These are phyloP conservation scores for Malus hybrid DNA, from an alignment of 331 rosid species.

Conservation along the genomic window DNA sequence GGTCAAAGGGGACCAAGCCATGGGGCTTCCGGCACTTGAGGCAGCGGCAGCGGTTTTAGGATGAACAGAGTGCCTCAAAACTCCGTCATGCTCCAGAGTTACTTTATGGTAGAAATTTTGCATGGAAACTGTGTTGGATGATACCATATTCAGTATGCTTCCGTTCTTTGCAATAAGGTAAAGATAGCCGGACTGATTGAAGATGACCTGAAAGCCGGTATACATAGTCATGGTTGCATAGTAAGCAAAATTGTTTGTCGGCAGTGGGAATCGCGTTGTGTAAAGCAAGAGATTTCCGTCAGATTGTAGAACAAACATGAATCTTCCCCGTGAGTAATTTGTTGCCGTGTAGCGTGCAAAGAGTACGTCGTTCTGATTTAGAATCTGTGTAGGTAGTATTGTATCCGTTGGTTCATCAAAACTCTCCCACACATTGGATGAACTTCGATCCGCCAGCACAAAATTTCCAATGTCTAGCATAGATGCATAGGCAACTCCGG, in stretches of 20 bases:
- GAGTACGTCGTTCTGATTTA: background rate
- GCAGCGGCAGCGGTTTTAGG: background rate
- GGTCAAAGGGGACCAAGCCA: background rate
- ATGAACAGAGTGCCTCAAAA: conserved; percentile 3
- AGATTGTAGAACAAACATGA: background rate
- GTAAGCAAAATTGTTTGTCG: background rate
- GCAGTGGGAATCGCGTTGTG: background rate
- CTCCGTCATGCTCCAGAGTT: conserved; percentile 20
- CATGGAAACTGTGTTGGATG: background rate
- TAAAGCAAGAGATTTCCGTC: conserved; percentile 9
- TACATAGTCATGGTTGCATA: background rate
- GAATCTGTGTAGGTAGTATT: conserved; percentile 20
- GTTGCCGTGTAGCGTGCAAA: conserved; percentile 1
- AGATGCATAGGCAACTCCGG: background rate
- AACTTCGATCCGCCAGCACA: conserved; percentile 4
- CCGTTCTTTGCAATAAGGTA: background rate
- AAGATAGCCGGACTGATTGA: conserved; percentile 2
- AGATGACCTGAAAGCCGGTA: background rate
- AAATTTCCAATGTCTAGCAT: conserved; percentile 25
- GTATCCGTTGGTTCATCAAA: conserved; percentile 26
- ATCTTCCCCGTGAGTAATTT: conserved; percentile 12
- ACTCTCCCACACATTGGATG: conserved; percentile 22
- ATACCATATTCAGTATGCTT: background rate
- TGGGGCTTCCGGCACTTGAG: background rate
- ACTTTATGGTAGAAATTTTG: conserved; percentile 12